Evolutionary conservation across 1,139 yeast species (phyloP), one percentile per base, ranked within the genome.

Genomic region (Suhomyces taliae): DNA sequence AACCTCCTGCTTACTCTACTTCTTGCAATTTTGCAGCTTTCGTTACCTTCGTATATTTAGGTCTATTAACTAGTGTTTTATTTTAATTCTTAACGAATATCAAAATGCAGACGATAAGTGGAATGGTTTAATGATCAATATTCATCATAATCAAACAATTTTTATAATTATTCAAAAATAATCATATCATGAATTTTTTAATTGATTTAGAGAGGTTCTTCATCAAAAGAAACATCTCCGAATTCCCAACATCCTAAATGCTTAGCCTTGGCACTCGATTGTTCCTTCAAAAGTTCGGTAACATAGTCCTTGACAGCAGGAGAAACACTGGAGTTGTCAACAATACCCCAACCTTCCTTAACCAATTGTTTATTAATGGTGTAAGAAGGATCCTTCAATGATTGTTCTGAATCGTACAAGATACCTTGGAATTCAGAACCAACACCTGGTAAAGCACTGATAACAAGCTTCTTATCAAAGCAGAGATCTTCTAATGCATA

Each of bases 161-260:
- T 5, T 29, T 9, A 29, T 9, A 5, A 9, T 9, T 29, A 11
- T 11, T 29, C 9, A 9, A 4, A 3, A 29, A 9, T 11, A 4
- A 3, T 11, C 5, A 29, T 4, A 11, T 29, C 32, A 29, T 8
- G 32, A 29, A 29, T 8, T 29, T 29, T 29, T 27, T 45, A 46
- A 11, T 19, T 19, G 4, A 19, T 19, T 19, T 6, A 19, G 24
- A 45, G 46, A 14, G 62, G 68, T 29, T 72, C 75, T 9, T 85
- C 90, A 45, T 83, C 87, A 46, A 76, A 83, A 19, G 85, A 76
- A 43, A 86, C 80, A 60, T 87, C 93, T 44, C 95, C 95, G 57
- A 82, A 85, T 65, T 85, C 85, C 95, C 95, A 87, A 59, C 90
- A 85, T 9, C 95, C 95, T 37, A 70, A 63, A 51, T 82, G 86